Conservation (phyloP, 129 eudicot genomes). For the Scalesia atractyloides region DNA sequence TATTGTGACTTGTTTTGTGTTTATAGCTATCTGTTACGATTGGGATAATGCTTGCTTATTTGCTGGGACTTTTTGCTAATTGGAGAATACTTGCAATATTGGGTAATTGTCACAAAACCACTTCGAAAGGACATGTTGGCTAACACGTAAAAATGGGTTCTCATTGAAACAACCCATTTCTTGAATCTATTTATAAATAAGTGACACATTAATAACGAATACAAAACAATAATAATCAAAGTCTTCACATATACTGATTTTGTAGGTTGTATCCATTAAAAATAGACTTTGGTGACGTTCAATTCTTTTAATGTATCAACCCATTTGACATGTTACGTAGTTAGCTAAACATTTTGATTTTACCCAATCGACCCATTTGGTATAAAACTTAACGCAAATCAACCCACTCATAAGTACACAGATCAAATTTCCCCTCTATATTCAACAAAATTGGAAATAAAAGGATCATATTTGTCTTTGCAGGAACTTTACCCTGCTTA, state of each 20-base stretch:
- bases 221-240: not conserved
- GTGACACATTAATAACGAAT: not conserved
- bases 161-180: not conserved
- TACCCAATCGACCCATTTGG: not conserved
- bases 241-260: not conserved
- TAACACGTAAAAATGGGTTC: not conserved
- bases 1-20: conserved; percentile 11
- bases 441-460: not conserved
- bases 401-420: not conserved
- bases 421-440: not conserved
- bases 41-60: conserved; percentile 87
- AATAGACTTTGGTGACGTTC: not conserved
- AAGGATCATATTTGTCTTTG: conserved; percentile 1
- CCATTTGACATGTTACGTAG: not conserved
- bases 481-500: conserved; percentile 89
- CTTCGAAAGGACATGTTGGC: not conserved
- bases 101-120: conserved; percentile 43
- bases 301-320: not conserved
- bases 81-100: conserved; percentile 94
- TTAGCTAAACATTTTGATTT: not conserved
- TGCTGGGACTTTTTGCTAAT: conserved; percentile 74
- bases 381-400: not conserved
- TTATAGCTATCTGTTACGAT: conserved; percentile 86
- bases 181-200: not conserved
- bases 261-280: not conserved